Conservation (phyloP, 345 rosid genomes). For the Eucalyptus regnans region DNA sequence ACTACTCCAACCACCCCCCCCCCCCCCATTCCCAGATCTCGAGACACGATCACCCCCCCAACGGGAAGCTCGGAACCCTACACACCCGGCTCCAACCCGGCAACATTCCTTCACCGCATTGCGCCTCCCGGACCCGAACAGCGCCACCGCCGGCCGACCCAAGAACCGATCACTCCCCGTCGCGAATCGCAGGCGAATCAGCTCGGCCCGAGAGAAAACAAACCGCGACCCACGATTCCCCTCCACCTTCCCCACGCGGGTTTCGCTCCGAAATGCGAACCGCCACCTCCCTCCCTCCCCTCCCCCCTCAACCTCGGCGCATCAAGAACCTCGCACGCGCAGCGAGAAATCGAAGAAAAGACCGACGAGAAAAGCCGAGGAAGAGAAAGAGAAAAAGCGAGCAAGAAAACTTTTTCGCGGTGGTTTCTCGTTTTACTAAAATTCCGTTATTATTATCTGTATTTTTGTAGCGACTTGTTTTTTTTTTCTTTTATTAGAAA, state of each 20-base stretch:
- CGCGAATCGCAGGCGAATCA: not conserved
- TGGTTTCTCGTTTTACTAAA: not conserved
- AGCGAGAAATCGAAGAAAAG: not conserved
- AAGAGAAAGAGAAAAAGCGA: not conserved
- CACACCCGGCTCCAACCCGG: not conserved
- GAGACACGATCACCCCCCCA: not conserved
- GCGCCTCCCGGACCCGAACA: not conserved
- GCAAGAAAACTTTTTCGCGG: not conserved
- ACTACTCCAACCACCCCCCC: not conserved
- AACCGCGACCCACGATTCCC: not conserved
- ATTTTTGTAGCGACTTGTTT: not conserved
- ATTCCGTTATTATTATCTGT: not conserved
- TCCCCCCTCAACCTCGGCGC: not conserved
- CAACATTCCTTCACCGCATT: not conserved
- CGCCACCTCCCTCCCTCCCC: not conserved
- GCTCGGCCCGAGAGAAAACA: not conserved
- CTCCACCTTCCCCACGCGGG: not conserved
- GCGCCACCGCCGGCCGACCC: not conserved
- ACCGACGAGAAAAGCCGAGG: not conserved
- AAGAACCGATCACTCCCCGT: not conserved
- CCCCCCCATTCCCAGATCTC: not conserved
- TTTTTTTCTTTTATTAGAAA: not conserved
- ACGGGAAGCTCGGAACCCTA: not conserved
- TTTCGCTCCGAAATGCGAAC: not conserved
- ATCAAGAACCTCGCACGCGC: not conserved